Evolutionary conservation across 1,284 basidiomycete genomes (phyloP).

Genomic region (Boletus sp.): DNA sequence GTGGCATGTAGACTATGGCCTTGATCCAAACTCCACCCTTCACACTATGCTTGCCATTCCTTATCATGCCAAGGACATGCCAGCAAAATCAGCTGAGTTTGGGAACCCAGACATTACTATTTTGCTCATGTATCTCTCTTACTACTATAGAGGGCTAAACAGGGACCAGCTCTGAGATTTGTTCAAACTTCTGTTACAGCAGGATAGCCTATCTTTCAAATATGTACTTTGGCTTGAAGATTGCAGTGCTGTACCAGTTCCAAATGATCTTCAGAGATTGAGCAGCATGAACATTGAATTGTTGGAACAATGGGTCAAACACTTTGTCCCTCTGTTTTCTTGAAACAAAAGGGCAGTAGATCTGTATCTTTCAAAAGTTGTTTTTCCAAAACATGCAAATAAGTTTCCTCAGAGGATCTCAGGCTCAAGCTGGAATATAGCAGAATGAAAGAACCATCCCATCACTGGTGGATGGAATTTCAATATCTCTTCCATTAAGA

Average conservation of each 20-base stretch:
- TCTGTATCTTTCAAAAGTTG: constrained; percentile 2
- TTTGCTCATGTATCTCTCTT: neutral
- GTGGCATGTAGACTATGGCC: constrained; percentile 10
- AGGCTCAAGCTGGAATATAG: constrained; percentile 5
- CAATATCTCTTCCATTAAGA: too few species aligned
- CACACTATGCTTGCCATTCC: constrained; percentile 7
- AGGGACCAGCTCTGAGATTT: neutral
- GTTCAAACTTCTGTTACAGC: constrained; percentile 1
- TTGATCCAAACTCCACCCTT: neutral
- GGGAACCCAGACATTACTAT: constrained; percentile 7
- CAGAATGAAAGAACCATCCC: neutral
- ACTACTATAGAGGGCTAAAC: constrained; percentile 3
- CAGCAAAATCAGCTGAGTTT: neutral
- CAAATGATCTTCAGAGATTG: neutral
- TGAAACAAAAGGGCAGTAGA: constrained; percentile 3
- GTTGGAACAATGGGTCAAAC: constrained; percentile 1
- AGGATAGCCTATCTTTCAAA: neutral
- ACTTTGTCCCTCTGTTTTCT: neutral
- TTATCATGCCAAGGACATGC: constrained; percentile 8
- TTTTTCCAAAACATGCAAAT: constrained; percentile 5
- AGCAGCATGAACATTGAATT: neutral
- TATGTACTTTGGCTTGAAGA: constrained; percentile 5
- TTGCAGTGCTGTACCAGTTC: neutral
- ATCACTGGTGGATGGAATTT: neutral
- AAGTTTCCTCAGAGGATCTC: neutral